Evolutionary conservation across 768 basidiomycete species (phyloP).

Genomic region (Tricholoma sp.): DNA sequence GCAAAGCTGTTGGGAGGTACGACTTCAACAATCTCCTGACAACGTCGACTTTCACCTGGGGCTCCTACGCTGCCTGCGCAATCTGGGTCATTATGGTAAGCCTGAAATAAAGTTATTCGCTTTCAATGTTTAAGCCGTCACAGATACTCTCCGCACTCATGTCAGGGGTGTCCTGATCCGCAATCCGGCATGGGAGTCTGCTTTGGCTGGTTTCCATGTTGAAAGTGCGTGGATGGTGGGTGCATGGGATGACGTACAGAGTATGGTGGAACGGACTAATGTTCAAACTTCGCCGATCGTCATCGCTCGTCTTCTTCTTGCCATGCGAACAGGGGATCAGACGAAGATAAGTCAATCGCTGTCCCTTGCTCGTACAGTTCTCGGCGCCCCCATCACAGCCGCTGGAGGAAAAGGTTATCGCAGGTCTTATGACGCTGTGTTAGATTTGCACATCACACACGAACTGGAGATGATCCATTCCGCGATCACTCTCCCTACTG

Average conservation of each 20-base stretch:
- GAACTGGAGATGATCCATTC: constrained; percentile 72
- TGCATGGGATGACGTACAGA: constrained; percentile 81
- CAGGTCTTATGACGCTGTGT: constrained; percentile 78
- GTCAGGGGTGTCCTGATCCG: constrained; percentile 85
- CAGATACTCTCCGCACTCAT: constrained; percentile 93
- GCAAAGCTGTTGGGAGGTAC: constrained; percentile 98
- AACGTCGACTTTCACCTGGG: constrained; percentile 88
- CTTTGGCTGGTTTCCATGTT: constrained; percentile 77
- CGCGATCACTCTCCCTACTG: constrained; percentile 34
- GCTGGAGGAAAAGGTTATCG: constrained; percentile 77
- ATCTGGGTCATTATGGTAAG: constrained; percentile 95
- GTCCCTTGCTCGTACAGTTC: constrained; percentile 56
- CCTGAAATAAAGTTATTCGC: constrained; percentile 4
- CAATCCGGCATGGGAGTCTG: constrained; percentile 76
- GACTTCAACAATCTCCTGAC: constrained; percentile 84
- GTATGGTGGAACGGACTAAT: constrained; percentile 47
- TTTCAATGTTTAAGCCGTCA: background rate
- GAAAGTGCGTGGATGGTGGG: constrained; percentile 97
- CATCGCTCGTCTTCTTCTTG: constrained; percentile 75
- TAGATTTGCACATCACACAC: constrained; percentile 81
- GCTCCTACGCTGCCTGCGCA: constrained; percentile 83
- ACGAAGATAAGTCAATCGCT: constrained; percentile 45
- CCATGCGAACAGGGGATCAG: constrained; percentile 58
- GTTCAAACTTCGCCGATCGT: constrained; percentile 56
- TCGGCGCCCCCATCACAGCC: constrained; percentile 82